Percentiles rank a stretch among this genome's conserved stretches.
Conservation (phyloP, 495 filamentous ascomycete genomes). For the Penicillium lividum region DNA sequence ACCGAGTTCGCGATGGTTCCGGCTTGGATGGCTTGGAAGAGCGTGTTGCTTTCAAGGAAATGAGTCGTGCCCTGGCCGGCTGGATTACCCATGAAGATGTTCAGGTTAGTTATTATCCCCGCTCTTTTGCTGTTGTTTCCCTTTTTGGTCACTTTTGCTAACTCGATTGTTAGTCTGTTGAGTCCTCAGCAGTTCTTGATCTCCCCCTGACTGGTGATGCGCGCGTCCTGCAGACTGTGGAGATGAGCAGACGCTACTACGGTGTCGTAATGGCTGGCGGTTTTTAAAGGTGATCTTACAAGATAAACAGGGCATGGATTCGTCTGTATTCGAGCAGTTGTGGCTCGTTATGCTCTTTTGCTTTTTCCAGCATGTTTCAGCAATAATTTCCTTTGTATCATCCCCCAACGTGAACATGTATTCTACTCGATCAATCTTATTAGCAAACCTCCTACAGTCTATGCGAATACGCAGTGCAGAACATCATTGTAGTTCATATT, state of each 20-base stretch:
- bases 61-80: constrained; percentile 59
- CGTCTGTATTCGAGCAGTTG: not conserved
- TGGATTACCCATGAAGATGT: constrained; percentile 61
- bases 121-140: not conserved
- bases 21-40: constrained; percentile 71
- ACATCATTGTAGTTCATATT: not conserved
- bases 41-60: constrained; percentile 73
- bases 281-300: constrained; percentile 25
- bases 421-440: constrained; percentile 2
- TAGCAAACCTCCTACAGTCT: not conserved
- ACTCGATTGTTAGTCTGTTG: constrained; percentile 33
- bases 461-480: not conserved
- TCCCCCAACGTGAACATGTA: constrained; percentile 13
- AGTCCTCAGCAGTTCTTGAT: constrained; percentile 54
- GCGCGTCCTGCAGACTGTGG: constrained; percentile 64
- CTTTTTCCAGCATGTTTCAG: constrained; percentile 7
- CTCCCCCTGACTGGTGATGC: constrained; percentile 73
- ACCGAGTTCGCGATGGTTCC: constrained; percentile 49
- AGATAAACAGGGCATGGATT: not conserved
- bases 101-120: constrained; percentile 48
- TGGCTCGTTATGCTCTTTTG: not conserved
- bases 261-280: constrained; percentile 51
- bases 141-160: constrained; percentile 15
- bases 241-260: constrained; percentile 71
- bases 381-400: constrained; percentile 7